These are phyloP conservation scores for Mortierella sp. DNA, from an alignment of 371 early-diverging fungal species.

Conservation along the genomic window DNA sequence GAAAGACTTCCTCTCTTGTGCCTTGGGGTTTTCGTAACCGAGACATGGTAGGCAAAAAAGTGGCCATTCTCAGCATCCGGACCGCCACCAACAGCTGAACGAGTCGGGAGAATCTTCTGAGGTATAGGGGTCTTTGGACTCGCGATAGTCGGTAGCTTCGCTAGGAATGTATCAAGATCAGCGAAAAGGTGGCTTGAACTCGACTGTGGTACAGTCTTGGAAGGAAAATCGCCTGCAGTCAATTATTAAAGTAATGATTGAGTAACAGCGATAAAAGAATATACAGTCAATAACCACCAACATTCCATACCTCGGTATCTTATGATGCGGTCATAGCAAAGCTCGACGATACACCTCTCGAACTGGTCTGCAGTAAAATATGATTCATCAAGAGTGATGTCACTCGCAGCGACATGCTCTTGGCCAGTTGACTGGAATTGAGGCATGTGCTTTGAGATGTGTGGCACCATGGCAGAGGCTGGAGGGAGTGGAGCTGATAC, in stretches of 20 bases:
- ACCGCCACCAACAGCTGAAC: not conserved
- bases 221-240: not conserved
- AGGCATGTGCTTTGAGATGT: not conserved
- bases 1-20: not conserved
- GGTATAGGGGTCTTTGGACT: not conserved
- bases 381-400: not conserved
- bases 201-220: not conserved
- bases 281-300: too few species aligned
- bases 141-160: not conserved
- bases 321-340: constrained; percentile 1
- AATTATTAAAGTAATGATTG: too few species aligned
- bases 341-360: constrained; percentile 5
- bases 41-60: not conserved
- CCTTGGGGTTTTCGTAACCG: not conserved
- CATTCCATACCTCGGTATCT: constrained; percentile 3
- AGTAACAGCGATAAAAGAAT: too few species aligned
- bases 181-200: not conserved
- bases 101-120: not conserved
- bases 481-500: not conserved
- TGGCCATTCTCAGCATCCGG: not conserved
- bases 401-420: not conserved
- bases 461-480: not conserved
- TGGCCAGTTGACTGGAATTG: not conserved
- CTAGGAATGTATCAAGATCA: not conserved
- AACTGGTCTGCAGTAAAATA: constrained; percentile 9